A percentile compares a stretch with the other conserved stretches of the same genome.
These are phyloP conservation scores for Talaromyces ruber DNA, from an alignment of 495 filamentous ascomycete genomes.

Conservation along the genomic window DNA sequence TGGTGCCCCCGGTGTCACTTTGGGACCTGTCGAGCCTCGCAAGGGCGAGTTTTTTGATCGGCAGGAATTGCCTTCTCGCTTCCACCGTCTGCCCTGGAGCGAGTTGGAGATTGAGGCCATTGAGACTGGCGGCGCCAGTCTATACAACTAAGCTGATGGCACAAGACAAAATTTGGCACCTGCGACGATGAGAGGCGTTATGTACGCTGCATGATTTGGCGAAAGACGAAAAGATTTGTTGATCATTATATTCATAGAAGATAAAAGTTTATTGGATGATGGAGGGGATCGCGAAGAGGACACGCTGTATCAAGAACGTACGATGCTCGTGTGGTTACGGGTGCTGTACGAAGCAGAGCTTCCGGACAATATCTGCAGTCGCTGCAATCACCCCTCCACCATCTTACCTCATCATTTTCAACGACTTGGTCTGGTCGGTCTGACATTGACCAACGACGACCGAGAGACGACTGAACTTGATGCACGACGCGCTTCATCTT, in stretches of 20 bases:
- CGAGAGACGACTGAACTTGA: background rate
- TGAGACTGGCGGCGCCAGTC: conserved; percentile 80
- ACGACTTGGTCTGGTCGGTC: background rate
- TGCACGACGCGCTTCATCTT: background rate
- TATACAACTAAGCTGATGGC: conserved; percentile 35
- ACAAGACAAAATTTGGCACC: background rate
- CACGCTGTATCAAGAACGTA: background rate
- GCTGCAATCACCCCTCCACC: background rate
- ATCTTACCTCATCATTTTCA: background rate
- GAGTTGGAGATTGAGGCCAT: conserved; percentile 89
- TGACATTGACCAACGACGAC: background rate
- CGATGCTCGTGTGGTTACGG: background rate
- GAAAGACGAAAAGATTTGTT: background rate
- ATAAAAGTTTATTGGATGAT: background rate
- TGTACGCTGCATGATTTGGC: background rate
- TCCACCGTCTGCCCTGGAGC: conserved; percentile 62
- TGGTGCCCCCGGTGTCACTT: conserved; percentile 50
- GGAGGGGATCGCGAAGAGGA: background rate
- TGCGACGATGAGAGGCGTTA: background rate
- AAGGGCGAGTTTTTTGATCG: conserved; percentile 82
- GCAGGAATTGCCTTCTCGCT: conserved; percentile 73
- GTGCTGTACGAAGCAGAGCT: background rate
- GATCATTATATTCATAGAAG: background rate
- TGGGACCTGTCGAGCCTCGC: conserved; percentile 62
- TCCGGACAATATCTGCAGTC: background rate